Evolutionary conservation across 441 rosid species (phyloP).

Genomic region (Hura crepitans): DNA sequence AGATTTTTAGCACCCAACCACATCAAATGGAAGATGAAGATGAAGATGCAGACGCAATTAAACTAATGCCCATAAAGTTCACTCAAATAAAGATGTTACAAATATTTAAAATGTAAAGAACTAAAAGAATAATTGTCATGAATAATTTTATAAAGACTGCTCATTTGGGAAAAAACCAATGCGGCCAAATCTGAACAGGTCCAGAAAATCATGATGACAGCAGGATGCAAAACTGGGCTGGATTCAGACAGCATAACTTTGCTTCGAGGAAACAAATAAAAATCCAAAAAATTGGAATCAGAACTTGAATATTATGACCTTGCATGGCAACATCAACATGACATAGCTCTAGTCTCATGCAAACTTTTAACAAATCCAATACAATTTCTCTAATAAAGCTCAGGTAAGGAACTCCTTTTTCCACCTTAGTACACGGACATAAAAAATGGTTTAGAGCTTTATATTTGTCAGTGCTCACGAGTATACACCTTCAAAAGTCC

Average conservation of each 20-base stretch:
- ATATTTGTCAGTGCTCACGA: neutral
- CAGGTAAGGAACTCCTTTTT: neutral
- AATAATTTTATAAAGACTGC: constrained; percentile 29
- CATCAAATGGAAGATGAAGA: constrained; percentile 22
- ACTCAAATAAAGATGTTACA: constrained; percentile 15
- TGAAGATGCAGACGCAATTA: constrained; percentile 23
- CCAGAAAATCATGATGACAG: constrained; percentile 24
- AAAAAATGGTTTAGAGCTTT: neutral
- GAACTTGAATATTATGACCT: constrained; percentile 1
- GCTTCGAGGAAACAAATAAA: neutral
- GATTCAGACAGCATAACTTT: constrained; percentile 14
- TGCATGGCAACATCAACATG: neutral
- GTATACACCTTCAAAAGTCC: neutral
- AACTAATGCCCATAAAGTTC: constrained; percentile 20
- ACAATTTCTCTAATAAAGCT: neutral
- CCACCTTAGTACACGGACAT: neutral
- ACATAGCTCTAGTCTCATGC: constrained; percentile 2
- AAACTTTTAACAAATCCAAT: constrained; percentile 3
- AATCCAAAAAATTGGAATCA: neutral
- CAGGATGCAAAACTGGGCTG: constrained; percentile 13
- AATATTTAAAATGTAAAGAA: constrained; percentile 22
- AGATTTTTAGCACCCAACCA: constrained; percentile 22
- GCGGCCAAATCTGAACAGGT: constrained; percentile 26
- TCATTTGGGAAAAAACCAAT: constrained; percentile 15
- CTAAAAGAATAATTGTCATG: constrained; percentile 27